Evolutionary conservation across 768 basidiomycete species (phyloP), one percentile per base, ranked within the genome.

Genomic region (Lactarius evosmus): DNA sequence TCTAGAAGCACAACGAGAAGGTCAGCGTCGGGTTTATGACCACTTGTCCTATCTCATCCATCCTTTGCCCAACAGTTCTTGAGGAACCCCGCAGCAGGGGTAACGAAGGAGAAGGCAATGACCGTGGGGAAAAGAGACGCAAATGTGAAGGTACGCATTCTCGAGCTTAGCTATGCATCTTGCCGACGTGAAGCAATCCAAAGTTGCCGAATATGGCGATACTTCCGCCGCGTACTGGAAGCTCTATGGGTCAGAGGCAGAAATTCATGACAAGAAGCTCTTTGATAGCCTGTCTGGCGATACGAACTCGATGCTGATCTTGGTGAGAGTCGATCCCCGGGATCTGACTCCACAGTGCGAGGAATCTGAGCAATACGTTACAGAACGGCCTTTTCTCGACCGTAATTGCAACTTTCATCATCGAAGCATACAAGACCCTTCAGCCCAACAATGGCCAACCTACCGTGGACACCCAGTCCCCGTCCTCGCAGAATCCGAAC

Each of bases 291-390:
- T 66, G 66, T 52, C 9, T 17, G 27, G 62, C 8, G 60, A 69
- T 36, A 69, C 63, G 38, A 38, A 59, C 29, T 66, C 58, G 0
- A 55, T 67, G 50, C 54, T 67, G 27, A 60, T 67, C 12, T 62
- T 67, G 19, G 67, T 67, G 34, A 36, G 66, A 34, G 3, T 17
- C 34, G 16, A 22, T 9, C 3, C 11, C 34, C 34, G n/a, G 11
- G 34, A 2, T 9, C 34, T 34, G 34, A 34, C 11, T 8, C 11
- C 34, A 34, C 34, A 34, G 1, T 34, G n/a, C n/a, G 34, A 9
- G 4, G 34, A 40, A 32, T 52, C 11, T 8, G 7, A n/a, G 6
- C n/a, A 34, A 4, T 11, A 29, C 14, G 6, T 7, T 25, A 17
- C 11, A 52, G 50, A 32, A 25, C 4, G 50, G 63, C 27, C 58